Evolutionary conservation across 2,329 filamentous ascomycete species (phyloP).

Genomic region (Colletotrichum endophyticum): DNA sequence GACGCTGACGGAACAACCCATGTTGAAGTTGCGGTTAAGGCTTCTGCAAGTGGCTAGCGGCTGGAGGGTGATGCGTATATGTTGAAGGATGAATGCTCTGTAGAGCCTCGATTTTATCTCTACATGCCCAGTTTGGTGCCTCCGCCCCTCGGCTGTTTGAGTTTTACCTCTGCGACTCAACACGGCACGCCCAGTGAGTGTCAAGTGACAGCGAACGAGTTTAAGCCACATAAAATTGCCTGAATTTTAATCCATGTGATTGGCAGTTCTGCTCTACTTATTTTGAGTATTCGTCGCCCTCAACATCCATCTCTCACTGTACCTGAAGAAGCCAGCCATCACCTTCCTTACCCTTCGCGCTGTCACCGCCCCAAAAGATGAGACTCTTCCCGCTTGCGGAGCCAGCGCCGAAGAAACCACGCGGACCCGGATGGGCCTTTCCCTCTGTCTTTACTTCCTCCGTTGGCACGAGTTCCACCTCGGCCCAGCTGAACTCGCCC

Average conservation of each 20-base stretch:
- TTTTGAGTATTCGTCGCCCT: not conserved
- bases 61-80: not conserved
- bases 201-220: not conserved
- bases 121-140: not conserved
- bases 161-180: not conserved
- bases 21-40: not conserved
- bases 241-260: not conserved
- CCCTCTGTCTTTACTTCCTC: slow-evolving; percentile 47
- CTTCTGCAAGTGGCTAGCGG: not conserved
- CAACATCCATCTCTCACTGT: not conserved
- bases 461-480: slow-evolving; percentile 50
- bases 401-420: slow-evolving; percentile 43
- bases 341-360: slow-evolving; percentile 41
- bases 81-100: not conserved
- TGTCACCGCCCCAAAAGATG: slow-evolving; percentile 58
- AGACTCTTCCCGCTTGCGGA: slow-evolving; percentile 50
- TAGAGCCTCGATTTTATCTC: not conserved
- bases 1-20: not conserved
- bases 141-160: not conserved
- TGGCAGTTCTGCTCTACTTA: not conserved
- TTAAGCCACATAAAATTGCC: not conserved
- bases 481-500: slow-evolving; percentile 53
- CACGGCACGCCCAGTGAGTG: not conserved
- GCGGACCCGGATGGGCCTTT: slow-evolving; percentile 42
- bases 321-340: slow-evolving; percentile 44